Percentiles rank a stretch among this genome's conserved stretches.
phyloP scores from a whole-genome alignment of 768 basidiomycete genomes.

The Tylopilus felleus region DNA sequence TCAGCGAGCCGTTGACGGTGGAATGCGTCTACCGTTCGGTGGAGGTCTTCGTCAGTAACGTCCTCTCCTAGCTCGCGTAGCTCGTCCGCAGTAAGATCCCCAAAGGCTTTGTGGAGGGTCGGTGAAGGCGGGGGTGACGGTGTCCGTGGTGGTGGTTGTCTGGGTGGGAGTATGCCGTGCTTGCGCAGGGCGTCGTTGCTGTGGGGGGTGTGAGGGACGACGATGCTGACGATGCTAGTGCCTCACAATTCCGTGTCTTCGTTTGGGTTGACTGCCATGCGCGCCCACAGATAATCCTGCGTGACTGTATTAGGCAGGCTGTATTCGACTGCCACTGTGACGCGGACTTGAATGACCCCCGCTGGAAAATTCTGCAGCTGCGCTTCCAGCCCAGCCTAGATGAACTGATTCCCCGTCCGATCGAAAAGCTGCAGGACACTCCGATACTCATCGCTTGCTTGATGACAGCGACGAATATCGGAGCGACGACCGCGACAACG shows the following conservation, averaged over 20 bases:
- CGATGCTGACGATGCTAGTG: background rate
- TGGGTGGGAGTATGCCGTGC: constrained; percentile 85
- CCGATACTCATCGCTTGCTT: constrained; percentile 16
- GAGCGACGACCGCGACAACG: constrained; percentile 20
- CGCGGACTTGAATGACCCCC: constrained; percentile 28
- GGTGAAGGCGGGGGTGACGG: constrained; percentile 84
- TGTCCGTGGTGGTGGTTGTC: constrained; percentile 59
- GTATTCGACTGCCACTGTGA: constrained; percentile 20
- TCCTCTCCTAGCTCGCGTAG: constrained; percentile 72
- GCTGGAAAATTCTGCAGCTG: constrained; percentile 7
- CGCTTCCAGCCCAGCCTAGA: constrained; percentile 12
- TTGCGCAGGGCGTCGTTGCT: constrained; percentile 95
- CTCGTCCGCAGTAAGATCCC: constrained; percentile 59
- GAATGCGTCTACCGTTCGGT: constrained; percentile 66
- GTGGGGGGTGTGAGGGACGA: background rate
- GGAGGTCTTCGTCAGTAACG: constrained; percentile 68
- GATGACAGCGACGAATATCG: constrained; percentile 24
- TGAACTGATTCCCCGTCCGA: constrained; percentile 22
- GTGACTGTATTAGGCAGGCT: constrained; percentile 27
- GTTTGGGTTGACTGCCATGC: constrained; percentile 70
- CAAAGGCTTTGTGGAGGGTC: constrained; percentile 62
- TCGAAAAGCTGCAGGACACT: constrained; percentile 8
- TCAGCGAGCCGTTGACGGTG: constrained; percentile 63
- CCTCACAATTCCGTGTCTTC: constrained; percentile 98
- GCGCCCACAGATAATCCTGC: constrained; percentile 10